These are phyloP conservation scores for Tylopilus rubrobrunneus DNA, from an alignment of 768 basidiomycete species.

Conservation along the genomic window DNA sequence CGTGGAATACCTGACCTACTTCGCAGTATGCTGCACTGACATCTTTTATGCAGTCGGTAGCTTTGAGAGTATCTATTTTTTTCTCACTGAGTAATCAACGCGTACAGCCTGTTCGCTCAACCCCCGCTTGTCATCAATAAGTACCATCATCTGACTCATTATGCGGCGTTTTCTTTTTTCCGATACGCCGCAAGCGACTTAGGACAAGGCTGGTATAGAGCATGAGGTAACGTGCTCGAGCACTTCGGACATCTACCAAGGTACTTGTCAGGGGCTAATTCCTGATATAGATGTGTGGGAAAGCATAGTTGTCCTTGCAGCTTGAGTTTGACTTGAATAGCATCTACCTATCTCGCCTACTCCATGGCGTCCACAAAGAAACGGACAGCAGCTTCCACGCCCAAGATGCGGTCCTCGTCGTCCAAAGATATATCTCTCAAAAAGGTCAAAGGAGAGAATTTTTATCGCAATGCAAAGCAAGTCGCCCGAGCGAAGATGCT, in stretches of 20 bases:
- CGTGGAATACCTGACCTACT: neutral
- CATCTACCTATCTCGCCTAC: neutral
- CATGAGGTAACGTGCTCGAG: too few species aligned
- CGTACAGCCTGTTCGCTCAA: too few species aligned
- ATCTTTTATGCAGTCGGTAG: neutral
- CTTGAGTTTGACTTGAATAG: too few species aligned
- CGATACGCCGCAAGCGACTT: too few species aligned
- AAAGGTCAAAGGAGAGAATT: slow-evolving; percentile 91
- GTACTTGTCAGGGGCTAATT: neutral
- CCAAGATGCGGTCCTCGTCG: slow-evolving; percentile 40
- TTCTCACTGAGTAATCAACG: neutral
- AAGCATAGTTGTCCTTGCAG: neutral
- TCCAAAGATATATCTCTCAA: slow-evolving; percentile 53
- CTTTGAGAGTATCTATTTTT: neutral
- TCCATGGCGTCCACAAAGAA: slow-evolving; percentile 32
- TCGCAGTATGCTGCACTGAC: neutral
- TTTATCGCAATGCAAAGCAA: slow-evolving; percentile 95
- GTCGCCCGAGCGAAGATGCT: slow-evolving; percentile 87
- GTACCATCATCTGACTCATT: neutral
- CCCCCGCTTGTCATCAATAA: neutral
- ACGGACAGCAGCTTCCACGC: slow-evolving; percentile 20
- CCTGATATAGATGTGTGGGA: slow-evolving; percentile 9
- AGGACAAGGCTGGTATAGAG: too few species aligned
- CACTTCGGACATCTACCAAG: too few species aligned
- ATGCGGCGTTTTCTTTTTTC: neutral